Evolutionary conservation across 352 stramenopile species (phyloP), one percentile per base, ranked within the genome.

Genomic region (Thalassiosira oceanica): DNA sequence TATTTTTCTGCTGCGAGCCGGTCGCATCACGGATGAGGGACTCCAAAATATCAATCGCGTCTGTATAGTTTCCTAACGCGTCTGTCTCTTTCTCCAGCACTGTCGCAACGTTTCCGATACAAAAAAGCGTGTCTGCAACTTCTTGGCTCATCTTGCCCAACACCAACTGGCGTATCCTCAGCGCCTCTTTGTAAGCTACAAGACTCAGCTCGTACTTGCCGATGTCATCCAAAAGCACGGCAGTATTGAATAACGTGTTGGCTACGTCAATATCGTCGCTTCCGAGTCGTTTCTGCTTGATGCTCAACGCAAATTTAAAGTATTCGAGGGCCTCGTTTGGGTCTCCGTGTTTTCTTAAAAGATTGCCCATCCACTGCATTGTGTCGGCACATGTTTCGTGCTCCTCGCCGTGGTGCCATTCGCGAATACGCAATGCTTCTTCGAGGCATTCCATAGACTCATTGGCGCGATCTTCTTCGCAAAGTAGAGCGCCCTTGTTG

Each of bases 401-500:
- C 49, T 82, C 60, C 31, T 81, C 70, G 1, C 75, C 75, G 27
- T 77, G 67, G 52, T 79, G 62, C 11, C 69, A 31, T 28, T 79
- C 58, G 55, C 75, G 44, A 52, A 84, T 82, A n/a, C 61, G 61
- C 23, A 85, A 61, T 8, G 76, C 71, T 52, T 85, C 76, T 69
- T 85, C 76, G 26, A 82, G 57, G 35, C 66, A 80, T 37, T 76
- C 61, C 56, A 82, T 67, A 45, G 75, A 60, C 43, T 76, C 70
- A 24, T 84, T 71, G 31, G 54, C 49, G 50, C 48, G 51, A 46
- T 70, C 70, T 60, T 57, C 61, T 36, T 84, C 75, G 31, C 75
- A 84, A 42, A 82, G 58, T 16, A 84, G 28, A 33, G 75, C 75
- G 21, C 75, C 75, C 71, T 83, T 83, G 55, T 84, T 84, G 45